Evolutionary conservation across 805 yeast genomes (phyloP).

Genomic region (Saturnispora diversa): DNA sequence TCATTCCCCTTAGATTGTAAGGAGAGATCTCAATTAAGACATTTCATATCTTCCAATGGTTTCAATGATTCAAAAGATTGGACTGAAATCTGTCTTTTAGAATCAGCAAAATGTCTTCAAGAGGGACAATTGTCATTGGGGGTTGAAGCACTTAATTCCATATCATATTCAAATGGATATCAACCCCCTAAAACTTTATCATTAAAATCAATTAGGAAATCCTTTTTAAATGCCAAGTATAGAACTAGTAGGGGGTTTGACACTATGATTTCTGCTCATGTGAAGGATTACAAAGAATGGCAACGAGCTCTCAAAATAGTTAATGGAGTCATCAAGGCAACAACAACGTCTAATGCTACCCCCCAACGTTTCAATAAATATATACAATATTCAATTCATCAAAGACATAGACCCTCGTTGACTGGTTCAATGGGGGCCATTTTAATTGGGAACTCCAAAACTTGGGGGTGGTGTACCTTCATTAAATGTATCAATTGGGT

Average conservation of each 20-base stretch:
- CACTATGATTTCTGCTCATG: conserved; percentile 17
- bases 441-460: not conserved
- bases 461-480: not conserved
- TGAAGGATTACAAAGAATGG: conserved; percentile 9
- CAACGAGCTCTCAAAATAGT: conserved; percentile 7
- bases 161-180: conserved; percentile 15
- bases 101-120: not conserved
- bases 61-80: not conserved
- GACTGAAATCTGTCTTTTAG: conserved; percentile 6
- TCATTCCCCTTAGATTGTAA: conserved; percentile 8
- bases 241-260: conserved; percentile 20
- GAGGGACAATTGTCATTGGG: not conserved
- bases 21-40: conserved; percentile 1
- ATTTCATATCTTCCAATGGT: not conserved
- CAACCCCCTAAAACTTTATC: conserved; percentile 15
- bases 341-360: not conserved
- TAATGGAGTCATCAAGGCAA: conserved; percentile 4
- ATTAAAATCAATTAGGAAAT: conserved; percentile 13
- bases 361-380: not conserved
- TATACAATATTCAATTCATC: conserved; percentile 9
- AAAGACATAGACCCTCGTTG: conserved; percentile 10
- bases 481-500: conserved; percentile 1
- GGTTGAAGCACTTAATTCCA: conserved; percentile 2
- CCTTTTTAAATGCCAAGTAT: conserved; percentile 9
- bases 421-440: conserved; percentile 12